Evolutionary conservation across 1,284 basidiomycete species (phyloP).

Genomic region (Pterulicium gracile): DNA sequence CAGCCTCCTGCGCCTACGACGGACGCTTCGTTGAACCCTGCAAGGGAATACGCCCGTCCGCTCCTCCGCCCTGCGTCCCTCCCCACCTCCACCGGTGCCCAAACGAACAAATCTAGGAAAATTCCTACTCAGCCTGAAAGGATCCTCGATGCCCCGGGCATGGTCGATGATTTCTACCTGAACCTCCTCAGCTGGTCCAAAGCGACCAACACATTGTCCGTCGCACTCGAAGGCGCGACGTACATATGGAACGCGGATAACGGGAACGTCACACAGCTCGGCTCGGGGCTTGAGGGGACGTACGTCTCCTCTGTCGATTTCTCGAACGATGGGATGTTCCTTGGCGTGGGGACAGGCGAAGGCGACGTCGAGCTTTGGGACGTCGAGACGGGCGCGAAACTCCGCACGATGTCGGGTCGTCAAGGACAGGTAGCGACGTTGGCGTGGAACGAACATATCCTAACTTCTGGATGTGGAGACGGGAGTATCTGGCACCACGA

Average conservation of each 20-base stretch:
- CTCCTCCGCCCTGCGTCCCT: slow-evolving; percentile 59
- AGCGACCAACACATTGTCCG: slow-evolving; percentile 76
- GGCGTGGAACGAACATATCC: slow-evolving; percentile 78
- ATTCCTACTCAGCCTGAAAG: slow-evolving; percentile 81
- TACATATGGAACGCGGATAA: slow-evolving; percentile 95
- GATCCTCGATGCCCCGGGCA: slow-evolving; percentile 90
- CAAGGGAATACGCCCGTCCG: slow-evolving; percentile 62
- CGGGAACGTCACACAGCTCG: slow-evolving; percentile 72
- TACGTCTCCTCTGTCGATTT: slow-evolving; percentile 79
- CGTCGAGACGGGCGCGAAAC: slow-evolving; percentile 66
- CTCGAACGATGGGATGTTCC: slow-evolving; percentile 78
- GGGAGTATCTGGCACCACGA: slow-evolving; percentile 94
- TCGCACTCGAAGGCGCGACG: slow-evolving; percentile 73
- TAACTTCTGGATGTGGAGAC: slow-evolving; percentile 84
- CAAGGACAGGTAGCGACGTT: slow-evolving; percentile 73
- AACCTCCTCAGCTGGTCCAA: slow-evolving; percentile 86
- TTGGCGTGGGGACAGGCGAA: slow-evolving; percentile 78
- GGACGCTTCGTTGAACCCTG: slow-evolving; percentile 57
- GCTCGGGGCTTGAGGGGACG: slow-evolving; percentile 61
- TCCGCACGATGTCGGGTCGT: slow-evolving; percentile 85
- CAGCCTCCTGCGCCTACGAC: slow-evolving; percentile 60
- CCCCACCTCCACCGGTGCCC: slow-evolving; percentile 46
- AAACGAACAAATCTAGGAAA: slow-evolving; percentile 60
- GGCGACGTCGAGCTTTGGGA: slow-evolving; percentile 98
- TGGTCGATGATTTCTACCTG: slow-evolving; percentile 96